Evolutionary conservation across 1,139 yeast species (phyloP).

Genomic region (Pichia sp.): DNA sequence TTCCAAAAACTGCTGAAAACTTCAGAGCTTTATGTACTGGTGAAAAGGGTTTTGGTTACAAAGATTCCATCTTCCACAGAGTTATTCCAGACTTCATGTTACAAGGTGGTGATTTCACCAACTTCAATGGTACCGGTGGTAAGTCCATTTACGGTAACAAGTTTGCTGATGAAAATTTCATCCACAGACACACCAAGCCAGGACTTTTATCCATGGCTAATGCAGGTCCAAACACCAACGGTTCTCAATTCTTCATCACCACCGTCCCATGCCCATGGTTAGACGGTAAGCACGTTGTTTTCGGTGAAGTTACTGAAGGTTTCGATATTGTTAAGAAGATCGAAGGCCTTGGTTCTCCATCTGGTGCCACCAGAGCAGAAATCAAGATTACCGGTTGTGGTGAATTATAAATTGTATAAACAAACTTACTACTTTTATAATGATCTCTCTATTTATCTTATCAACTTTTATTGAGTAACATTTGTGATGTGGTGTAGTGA

Average conservation of each 20-base stretch:
- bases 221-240: slow-evolving; percentile 99
- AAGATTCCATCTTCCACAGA: slow-evolving; percentile 93
- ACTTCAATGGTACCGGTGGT: slow-evolving; percentile 96
- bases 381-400: slow-evolving; percentile 80
- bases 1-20: slow-evolving; percentile 97
- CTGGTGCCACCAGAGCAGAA: slow-evolving; percentile 78
- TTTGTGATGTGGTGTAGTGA: neutral
- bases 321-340: slow-evolving; percentile 85
- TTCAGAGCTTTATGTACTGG: slow-evolving; percentile 97
- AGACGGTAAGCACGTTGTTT: slow-evolving; percentile 98
- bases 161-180: slow-evolving; percentile 94
- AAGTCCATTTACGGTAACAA: slow-evolving; percentile 95
- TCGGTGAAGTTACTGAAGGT: slow-evolving; percentile 94
- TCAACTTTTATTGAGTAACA: neutral
- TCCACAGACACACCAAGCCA: slow-evolving; percentile 79
- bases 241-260: slow-evolving; percentile 98
- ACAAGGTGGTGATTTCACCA: slow-evolving; percentile 99
- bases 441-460: neutral
- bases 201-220: slow-evolving; percentile 98
- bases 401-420: slow-evolving; percentile 50
- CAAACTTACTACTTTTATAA: neutral
- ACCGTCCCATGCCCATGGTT: slow-evolving; percentile 95
- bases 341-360: slow-evolving; percentile 76
- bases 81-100: slow-evolving; percentile 97
- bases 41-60: slow-evolving; percentile 95